Evolutionary conservation across 768 basidiomycete genomes (phyloP).

Genomic region (Coprinopsis strossmayeri): DNA sequence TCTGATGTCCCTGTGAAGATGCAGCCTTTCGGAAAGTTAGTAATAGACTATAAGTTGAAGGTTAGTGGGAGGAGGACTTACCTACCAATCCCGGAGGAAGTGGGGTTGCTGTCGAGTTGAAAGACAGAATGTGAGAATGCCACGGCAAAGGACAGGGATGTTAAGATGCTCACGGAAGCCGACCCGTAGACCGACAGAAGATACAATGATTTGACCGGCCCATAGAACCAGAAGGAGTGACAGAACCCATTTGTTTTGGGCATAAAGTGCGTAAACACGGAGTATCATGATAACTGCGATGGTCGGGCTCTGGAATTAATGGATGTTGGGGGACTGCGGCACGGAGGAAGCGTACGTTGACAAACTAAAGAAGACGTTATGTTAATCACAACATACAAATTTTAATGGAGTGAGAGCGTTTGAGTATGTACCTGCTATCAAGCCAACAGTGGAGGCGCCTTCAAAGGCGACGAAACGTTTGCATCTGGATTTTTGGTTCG

Average conservation of each 20-base stretch:
- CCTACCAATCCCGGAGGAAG: slow-evolving; percentile 20
- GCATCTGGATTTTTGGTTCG: slow-evolving; percentile 13
- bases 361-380: slow-evolving; percentile 13
- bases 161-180: slow-evolving; percentile 19
- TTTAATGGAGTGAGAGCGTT: neutral
- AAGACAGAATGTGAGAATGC: neutral
- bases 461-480: slow-evolving; percentile 22
- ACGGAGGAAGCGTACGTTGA: slow-evolving; percentile 13
- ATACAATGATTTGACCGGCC: slow-evolving; percentile 19
- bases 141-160: neutral
- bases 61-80: slow-evolving; percentile 3
- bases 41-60: neutral
- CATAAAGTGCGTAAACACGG: slow-evolving; percentile 24
- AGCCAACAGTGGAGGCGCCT: slow-evolving; percentile 19
- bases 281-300: slow-evolving; percentile 26
- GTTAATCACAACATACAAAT: neutral
- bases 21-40: slow-evolving; percentile 15
- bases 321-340: neutral
- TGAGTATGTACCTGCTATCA: slow-evolving; percentile 18
- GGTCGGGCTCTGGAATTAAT: neutral
- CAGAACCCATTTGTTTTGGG: slow-evolving; percentile 15
- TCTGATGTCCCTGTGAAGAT: slow-evolving; percentile 18
- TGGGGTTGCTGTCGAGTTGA: slow-evolving; percentile 14
- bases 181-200: slow-evolving; percentile 16
- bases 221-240: slow-evolving; percentile 17